These are phyloP conservation scores for Pleurostoma richardsiae DNA, from an alignment of 2,329 filamentous ascomycete species.

Conservation along the genomic window DNA sequence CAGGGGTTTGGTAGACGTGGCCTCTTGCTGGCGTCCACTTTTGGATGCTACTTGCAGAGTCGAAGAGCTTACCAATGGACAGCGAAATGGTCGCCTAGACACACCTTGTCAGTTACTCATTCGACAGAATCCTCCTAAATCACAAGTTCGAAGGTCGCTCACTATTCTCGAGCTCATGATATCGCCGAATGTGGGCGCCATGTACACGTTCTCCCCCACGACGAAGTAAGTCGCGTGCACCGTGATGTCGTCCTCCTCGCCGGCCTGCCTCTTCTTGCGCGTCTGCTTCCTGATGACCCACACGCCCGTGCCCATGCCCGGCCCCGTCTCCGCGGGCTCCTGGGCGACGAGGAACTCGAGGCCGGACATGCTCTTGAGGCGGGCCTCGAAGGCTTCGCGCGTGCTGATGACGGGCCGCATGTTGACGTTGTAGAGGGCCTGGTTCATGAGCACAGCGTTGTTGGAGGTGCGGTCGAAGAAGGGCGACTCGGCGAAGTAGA, in stretches of 20 bases:
- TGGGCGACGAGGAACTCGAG: conserved; percentile 63
- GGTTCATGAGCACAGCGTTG: conserved; percentile 57
- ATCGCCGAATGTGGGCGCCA: conserved; percentile 57
- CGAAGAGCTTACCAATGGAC: conserved; percentile 47
- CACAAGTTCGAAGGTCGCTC: conserved; percentile 13
- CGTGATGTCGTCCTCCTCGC: conserved; percentile 49
- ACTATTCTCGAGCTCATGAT: conserved; percentile 56
- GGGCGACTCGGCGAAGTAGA: conserved; percentile 63
- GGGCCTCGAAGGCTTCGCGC: conserved; percentile 58
- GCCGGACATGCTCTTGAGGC: conserved; percentile 59
- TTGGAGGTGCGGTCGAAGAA: conserved; percentile 66
- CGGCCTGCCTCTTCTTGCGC: conserved; percentile 47
- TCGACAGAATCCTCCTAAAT: no score
- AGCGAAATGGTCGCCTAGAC: conserved; percentile 49
- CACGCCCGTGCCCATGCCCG: conserved; percentile 57
- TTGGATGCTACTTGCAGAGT: conserved; percentile 42
- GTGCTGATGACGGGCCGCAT: conserved; percentile 55
- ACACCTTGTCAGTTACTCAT: conserved; percentile 1
- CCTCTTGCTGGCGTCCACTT: conserved; percentile 51
- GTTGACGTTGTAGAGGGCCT: conserved; percentile 56
- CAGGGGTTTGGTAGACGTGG: conserved; percentile 42
- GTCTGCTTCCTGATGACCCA: conserved; percentile 69
- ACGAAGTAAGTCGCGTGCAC: conserved; percentile 60
- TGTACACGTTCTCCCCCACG: conserved; percentile 61
- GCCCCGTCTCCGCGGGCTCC: conserved; percentile 57